Base-by-base conservation (phyloP, 2,329 filamentous ascomycete species). In the Colletotrichum sp. region DNA sequence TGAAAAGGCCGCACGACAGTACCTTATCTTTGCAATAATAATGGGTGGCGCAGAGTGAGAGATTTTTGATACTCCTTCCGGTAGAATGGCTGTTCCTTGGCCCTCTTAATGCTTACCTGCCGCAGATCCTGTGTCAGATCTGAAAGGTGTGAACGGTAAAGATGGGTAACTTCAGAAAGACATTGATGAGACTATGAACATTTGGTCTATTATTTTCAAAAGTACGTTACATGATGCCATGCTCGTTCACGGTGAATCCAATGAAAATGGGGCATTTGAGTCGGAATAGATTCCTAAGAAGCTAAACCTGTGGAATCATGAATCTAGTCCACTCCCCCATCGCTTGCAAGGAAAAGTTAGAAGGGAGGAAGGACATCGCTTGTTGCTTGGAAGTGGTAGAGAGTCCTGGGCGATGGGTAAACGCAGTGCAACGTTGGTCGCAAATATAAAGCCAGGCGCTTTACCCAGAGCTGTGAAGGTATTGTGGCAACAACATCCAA, bases 141-240 rank as follows among this genome's bases (percentile, higher is more conserved):
- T 18, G 1, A 12, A 10, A n/a, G 9, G 18, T 10, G 1, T 49
- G 44, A 49, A 2, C 2, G n/a, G 10, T 49, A 6, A 21, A 21
- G n/a, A 21, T 12, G 6, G 3, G 10, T 49, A n/a, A 0, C 6
- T 12, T 49, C 18, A 0, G 18, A 44, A 16, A 12, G 12, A 21
- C n/a, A n/a, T 21, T 6, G 9, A n/a, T 4, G 18, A 49, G 9
- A 49, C 18, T 49, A 12, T 6, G 10, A 49, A 21, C 2, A n/a
- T 4, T 21, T 21, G 0, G 5, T 10, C 0, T 21, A 21, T 3
- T 4, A 49, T 12, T 21, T 4, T 2, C 44, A 3, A 13, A n/a
- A 21, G 3, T 21, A 18, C 6, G 4, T 4, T 13, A 4, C 10
- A 7, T 21, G 6, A 13, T n/a, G 12, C 1, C 6, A 12, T 49